Evolutionary conservation across 257 asterid species (phyloP).

Genomic region (Sherardia arvensis): DNA sequence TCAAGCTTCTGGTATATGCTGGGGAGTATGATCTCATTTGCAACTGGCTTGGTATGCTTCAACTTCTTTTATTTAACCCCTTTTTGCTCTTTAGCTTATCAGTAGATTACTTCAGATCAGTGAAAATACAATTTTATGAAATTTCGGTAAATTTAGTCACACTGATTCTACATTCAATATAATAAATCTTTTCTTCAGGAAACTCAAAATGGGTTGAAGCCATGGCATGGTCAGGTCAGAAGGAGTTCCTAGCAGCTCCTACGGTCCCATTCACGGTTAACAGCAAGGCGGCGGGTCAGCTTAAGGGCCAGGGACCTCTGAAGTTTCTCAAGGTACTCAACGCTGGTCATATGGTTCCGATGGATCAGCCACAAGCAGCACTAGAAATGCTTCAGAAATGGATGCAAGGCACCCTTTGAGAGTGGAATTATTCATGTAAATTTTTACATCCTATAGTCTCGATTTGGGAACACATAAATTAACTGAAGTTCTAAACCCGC

Average conservation of each 20-base stretch:
- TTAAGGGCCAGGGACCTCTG: conserved; percentile 45
- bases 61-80: neutral
- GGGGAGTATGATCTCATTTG: conserved; percentile 74
- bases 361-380: conserved; percentile 39
- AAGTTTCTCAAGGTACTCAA: conserved; percentile 53
- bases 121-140: too few relatives aligned
- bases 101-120: too few relatives aligned
- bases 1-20: conserved; percentile 50
- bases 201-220: conserved; percentile 69
- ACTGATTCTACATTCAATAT: too few relatives aligned
- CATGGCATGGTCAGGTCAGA: conserved; percentile 55
- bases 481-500: too few relatives aligned
- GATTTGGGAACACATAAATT: neutral
- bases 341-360: conserved; percentile 79
- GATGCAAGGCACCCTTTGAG: conserved; percentile 32
- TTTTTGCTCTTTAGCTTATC: too few relatives aligned
- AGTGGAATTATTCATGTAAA: too few relatives aligned
- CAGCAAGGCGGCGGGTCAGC: conserved; percentile 35
- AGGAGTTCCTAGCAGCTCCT: conserved; percentile 26
- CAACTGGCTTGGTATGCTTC: conserved; percentile 48
- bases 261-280: conserved; percentile 37
- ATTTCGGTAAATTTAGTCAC: too few relatives aligned
- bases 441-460: neutral
- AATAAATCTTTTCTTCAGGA: conserved; percentile 8
- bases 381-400: conserved; percentile 54